Conservation (phyloP, 2,329 filamentous ascomycete species). For the Pseudogymnoascus sp. region DNA sequence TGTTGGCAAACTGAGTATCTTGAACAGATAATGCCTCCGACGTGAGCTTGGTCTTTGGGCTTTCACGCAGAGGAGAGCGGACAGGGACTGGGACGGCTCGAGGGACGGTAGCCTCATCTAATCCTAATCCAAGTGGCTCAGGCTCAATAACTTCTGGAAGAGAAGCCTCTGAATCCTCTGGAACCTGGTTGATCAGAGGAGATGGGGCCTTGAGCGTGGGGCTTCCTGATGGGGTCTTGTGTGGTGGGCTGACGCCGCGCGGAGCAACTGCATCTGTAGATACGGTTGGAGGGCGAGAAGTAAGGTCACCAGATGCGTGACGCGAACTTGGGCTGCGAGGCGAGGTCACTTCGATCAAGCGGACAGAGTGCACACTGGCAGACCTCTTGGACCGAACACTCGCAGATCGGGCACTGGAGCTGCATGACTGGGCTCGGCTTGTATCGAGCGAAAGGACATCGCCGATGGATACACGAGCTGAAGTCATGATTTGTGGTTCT, state of each 20-base stretch:
- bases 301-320: not conserved
- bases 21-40: not conserved
- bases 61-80: not conserved
- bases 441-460: constrained; percentile 22
- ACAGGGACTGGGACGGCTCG: not conserved
- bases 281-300: not conserved
- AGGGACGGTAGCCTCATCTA: not conserved
- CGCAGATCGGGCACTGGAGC: constrained; percentile 17
- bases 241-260: not conserved
- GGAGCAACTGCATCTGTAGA: not conserved
- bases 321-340: constrained; percentile 19
- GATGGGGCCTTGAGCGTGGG: not conserved
- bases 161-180: not conserved
- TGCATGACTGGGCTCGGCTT: constrained; percentile 12
- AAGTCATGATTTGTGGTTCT: constrained; percentile 30
- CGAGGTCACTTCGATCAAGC: constrained; percentile 27
- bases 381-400: constrained; percentile 21
- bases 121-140: not conserved
- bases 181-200: not conserved
- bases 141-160: not conserved
- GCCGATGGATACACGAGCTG: constrained; percentile 27
- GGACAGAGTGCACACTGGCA: constrained; percentile 27
- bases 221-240: constrained; percentile 1
- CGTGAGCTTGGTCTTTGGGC: not conserved
- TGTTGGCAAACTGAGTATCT: not conserved